Evolutionary conservation across 257 asterid species (phyloP), one percentile per base, ranked within the genome.

Genomic region (Plectranthus barbatus): DNA sequence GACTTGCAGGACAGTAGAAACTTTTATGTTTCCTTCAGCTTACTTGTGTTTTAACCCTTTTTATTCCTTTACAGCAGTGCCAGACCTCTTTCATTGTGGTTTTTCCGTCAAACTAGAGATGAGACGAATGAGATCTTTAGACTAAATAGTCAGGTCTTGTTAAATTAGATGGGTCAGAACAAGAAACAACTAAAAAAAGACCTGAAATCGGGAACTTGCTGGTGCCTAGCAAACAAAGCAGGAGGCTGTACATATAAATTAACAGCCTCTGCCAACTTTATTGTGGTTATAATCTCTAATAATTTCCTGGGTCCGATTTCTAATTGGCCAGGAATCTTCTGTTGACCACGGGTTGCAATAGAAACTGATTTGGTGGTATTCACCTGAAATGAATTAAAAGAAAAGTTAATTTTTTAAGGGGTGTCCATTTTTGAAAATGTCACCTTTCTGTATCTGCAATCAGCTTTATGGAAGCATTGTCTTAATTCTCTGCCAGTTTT

Each of bases 131-230:
- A 29, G 34, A 62, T 14, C 56, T 24, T 49, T 18, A 34, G 55
- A 56, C 31, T 55, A 18, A 9, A 1, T 29, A 36, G 17, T 49
- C 24, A 49, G 40, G 57, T 33, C 14, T 39, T 56, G 33, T 46
- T 13, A 59, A 36, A 46, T 23, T 46, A 19, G 41, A 56, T 62
- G 61, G 60, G 47, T 55, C 46, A 72, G 56, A 42, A 60, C 49
- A 4, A 14, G 51, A 50, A 53, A 59, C 64, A 59, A 50, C 60
- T 45, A 12, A 13, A 12, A n/a, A 42, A 36, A 57, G 42, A 39
- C n/a, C 41, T 64, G 21, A 41, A 65, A 72, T 21, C 52, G 21
- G 24, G 15, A 12, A 12, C 33, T 13, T 45, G 41, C 51, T 63
- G 45, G 51, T 41, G 14, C 47, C 24, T 20, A 7, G 62, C 52